Percentiles rank a stretch among this genome's conserved stretches.
Conservation (phyloP, 2,329 filamentous ascomycete genomes). For the Trichophyton equinum region DNA sequence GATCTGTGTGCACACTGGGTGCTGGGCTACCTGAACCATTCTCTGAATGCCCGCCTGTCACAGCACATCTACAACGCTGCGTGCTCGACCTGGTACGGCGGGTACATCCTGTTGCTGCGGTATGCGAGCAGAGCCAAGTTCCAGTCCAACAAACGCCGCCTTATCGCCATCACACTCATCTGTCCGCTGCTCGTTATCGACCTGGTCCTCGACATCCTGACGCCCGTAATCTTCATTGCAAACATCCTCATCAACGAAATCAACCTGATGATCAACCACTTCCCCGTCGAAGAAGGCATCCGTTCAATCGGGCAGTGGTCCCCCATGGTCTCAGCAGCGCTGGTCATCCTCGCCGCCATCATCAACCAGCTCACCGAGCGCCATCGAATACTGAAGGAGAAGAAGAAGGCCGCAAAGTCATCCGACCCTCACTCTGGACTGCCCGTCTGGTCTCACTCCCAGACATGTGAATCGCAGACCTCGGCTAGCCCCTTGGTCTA, state of each 20-base stretch:
- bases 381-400: conserved; percentile 10
- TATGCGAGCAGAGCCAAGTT: conserved; percentile 13
- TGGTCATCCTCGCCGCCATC: conserved; percentile 18
- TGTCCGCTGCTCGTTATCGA: conserved; percentile 17
- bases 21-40: conserved; percentile 13
- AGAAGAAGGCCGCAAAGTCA: conserved; percentile 4
- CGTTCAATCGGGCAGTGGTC: conserved; percentile 20
- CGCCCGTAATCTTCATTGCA: conserved; percentile 16
- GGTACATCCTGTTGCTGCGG: conserved; percentile 17
- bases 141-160: neutral
- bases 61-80: conserved; percentile 17
- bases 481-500: neutral
- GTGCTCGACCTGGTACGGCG: conserved; percentile 17
- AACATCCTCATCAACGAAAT: conserved; percentile 20
- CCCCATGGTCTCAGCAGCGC: conserved; percentile 14
- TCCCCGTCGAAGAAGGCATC: conserved; percentile 17
- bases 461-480: conserved; percentile 1
- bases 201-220: conserved; percentile 16
- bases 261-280: conserved; percentile 13
- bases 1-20: conserved; percentile 13
- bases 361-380: conserved; percentile 14
- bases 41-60: conserved; percentile 13
- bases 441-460: neutral
- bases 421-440: neutral
- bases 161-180: conserved; percentile 10